Percentiles rank a stretch among this genome's conserved stretches.
Conservation (phyloP, 2,329 filamentous ascomycete genomes). For the Blastomyces percursus region DNA sequence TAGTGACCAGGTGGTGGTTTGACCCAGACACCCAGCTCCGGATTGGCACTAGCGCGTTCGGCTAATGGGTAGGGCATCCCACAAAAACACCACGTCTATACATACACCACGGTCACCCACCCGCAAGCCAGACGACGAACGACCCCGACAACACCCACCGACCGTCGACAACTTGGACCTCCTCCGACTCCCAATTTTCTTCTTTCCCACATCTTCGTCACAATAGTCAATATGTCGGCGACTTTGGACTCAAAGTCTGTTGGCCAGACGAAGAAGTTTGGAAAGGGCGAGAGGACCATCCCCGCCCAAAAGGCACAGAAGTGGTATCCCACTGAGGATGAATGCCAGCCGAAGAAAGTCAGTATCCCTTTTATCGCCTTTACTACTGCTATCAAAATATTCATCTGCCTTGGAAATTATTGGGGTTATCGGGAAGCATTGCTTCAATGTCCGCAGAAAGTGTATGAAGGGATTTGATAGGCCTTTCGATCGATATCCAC, state of each 20-base stretch:
- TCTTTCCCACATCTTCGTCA: slow-evolving; percentile 31
- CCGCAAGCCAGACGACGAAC: slow-evolving; percentile 22
- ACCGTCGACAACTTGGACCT: slow-evolving; percentile 33
- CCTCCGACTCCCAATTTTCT: slow-evolving; percentile 17
- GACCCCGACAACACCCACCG: slow-evolving; percentile 29
- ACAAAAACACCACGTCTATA: slow-evolving; percentile 34
- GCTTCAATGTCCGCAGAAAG: not conserved
- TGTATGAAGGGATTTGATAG: not conserved
- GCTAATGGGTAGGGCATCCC: slow-evolving; percentile 35
- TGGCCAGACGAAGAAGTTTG: slow-evolving; percentile 81
- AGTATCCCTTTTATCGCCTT: slow-evolving; percentile 36
- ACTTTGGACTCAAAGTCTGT: slow-evolving; percentile 23
- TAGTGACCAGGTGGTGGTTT: not conserved
- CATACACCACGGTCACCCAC: slow-evolving; percentile 23
- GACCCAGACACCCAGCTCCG: slow-evolving; percentile 12
- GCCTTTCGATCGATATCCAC: not conserved
- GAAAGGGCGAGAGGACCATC: slow-evolving; percentile 88
- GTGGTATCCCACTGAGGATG: slow-evolving; percentile 97
- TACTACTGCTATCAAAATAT: not conserved
- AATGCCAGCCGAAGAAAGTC: slow-evolving; percentile 85
- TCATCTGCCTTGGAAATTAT: not conserved
- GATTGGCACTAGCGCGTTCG: slow-evolving; percentile 31
- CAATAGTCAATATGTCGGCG: slow-evolving; percentile 46
- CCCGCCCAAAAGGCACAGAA: slow-evolving; percentile 91
- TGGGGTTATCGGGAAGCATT: not conserved